These are phyloP conservation scores for Phytopythium cucurbitacearum DNA, from an alignment of 352 stramenopile genomes.

Conservation along the genomic window DNA sequence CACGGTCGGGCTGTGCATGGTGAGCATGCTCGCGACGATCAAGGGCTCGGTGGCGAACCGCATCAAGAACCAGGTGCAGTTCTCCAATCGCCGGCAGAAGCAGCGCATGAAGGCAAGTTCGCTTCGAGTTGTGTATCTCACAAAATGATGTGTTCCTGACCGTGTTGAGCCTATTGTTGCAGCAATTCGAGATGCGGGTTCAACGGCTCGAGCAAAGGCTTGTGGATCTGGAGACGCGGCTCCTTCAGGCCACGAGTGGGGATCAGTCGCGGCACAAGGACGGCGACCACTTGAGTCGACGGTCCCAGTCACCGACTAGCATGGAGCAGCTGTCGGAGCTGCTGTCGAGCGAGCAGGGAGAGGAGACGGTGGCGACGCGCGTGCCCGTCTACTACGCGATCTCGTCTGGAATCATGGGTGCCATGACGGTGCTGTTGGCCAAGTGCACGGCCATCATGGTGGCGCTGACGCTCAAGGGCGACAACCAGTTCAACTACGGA, in stretches of 20 bases:
- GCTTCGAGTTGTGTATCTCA: neutral
- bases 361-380: constrained; percentile 29
- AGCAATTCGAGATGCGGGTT: constrained; percentile 67
- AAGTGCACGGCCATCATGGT: constrained; percentile 88
- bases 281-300: neutral
- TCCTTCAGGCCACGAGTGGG: constrained; percentile 26
- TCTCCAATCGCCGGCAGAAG: constrained; percentile 77
- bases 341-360: constrained; percentile 24
- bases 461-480: constrained; percentile 67
- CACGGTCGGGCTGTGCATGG: constrained; percentile 58
- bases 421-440: constrained; percentile 78
- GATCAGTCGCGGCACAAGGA: too few relatives aligned
- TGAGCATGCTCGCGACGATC: constrained; percentile 87
- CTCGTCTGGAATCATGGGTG: constrained; percentile 80
- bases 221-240: constrained; percentile 56
- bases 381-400: constrained; percentile 87
- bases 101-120: constrained; percentile 60
- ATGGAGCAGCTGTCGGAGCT: constrained; percentile 25
- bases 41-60: constrained; percentile 82
- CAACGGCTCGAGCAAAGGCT: constrained; percentile 64
- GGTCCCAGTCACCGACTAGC: constrained; percentile 9
- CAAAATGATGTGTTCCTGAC: too few relatives aligned
- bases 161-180: neutral
- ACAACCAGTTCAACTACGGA: constrained; percentile 85
- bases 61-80: constrained; percentile 83